Evolutionary conservation across 2,329 filamentous ascomycete species (phyloP), one percentile per base, ranked within the genome.

Genomic region (Xylaria multiplex): DNA sequence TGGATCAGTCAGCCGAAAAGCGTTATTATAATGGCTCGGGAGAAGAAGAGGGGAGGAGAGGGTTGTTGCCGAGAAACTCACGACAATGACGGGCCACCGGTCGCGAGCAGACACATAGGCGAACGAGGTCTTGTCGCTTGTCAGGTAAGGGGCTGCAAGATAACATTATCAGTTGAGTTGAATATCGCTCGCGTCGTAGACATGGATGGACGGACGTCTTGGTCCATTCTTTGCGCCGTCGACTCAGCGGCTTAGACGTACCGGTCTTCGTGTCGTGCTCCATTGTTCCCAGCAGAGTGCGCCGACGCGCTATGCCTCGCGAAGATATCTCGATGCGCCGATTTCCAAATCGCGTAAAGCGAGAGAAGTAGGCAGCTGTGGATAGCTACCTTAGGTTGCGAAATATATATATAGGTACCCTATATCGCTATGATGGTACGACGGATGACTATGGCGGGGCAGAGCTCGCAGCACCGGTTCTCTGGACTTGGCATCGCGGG

Each of bases 1-100:
- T 49, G 8, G 8, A 43, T 19, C 43, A 1, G 52, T 62, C 11
- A 43, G 42, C 40, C 19, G 13, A 9, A 37, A 43, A 30, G 19
- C 2, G 30, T 16, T 11, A 49, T 16, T 24, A 30, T 7, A 16
- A 22, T 3, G 24, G 19, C 37, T 40, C 37, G 11, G 7, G 16
- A 14, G 11, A 16, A n/a, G 14, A 22, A 13, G 16, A 14, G 2
- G 11, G 22, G 14, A 22, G 19, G 40, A 19, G n/a, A 8, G 52
- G 11, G 30, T 4, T 22, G 14, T 3, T 8, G 7, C 6, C 9
- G 42, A 24, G n/a, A n/a, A 53, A 77, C 86, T 77, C 74, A 96
- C 93, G 73, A 99, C 82, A 76, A 99, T 99, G 63, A 97, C 85
- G 16, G 96, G 96, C 96, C 95, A 99, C 78, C 96, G 86, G 71